Base-by-base conservation (phyloP, 495 filamentous ascomycete species). In the Podospora bellae-mahoneyi region DNA sequence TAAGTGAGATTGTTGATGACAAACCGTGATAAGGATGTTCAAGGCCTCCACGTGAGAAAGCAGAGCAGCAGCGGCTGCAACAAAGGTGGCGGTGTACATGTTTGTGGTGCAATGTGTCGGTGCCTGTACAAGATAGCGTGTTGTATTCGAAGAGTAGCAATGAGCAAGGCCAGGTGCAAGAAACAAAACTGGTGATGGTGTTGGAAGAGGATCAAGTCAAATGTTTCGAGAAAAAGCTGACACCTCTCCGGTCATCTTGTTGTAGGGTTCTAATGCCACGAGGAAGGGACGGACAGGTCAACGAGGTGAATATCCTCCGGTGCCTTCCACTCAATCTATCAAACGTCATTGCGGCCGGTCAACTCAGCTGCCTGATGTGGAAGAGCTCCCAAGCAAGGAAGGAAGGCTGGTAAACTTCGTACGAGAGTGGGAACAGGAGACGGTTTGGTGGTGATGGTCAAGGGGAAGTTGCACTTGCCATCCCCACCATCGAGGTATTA, bases 11-110 rank as follows among this genome's bases (percentile, higher is more conserved):
- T 20, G 54, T 18, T 19, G 55, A 58, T 58, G 23, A 10, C 15
- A 48, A 1, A 71, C 72, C 26, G 72, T 74, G 44, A 74, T 69
- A 39, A 74, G 61, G 26, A 74, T 66, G 66, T 74, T 74, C 48
- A 74, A 30, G 15, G 69, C 65, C 7, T 72, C 23, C 18, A 30
- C 57, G 5, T 6, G 16, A 4, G 27, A 2, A 27, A 57, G 30
- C 4, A 71, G 44, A 10, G 69, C 66, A 62, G 58, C 60, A 54
- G 13, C 55, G 1, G 67, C 67, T n/a, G 60, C 65, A 27, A 48
- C 39, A 10, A 48, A 48, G 39, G 39, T 10, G 39, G 0, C 9
- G 9, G 39, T 10, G 5, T 10, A 13, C 39, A 48, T 48, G 39
- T 10, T 10, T 48, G 39, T 5, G 5, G 10, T 39, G 39, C 39